Conservation (phyloP, 441 rosid genomes). For the Geranium incanum region DNA sequence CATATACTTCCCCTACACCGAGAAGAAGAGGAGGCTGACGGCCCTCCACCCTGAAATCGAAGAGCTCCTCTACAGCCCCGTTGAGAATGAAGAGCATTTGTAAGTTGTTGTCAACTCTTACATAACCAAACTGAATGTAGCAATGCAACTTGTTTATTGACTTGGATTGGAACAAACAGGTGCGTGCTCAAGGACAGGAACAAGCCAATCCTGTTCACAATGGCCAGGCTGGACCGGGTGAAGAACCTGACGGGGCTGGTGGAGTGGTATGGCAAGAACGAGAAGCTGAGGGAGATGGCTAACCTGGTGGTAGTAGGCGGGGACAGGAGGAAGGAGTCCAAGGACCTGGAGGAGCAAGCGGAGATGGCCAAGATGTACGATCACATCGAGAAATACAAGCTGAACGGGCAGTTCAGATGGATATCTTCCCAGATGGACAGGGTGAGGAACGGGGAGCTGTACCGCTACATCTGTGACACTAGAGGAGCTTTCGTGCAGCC, state of each 20-base stretch:
- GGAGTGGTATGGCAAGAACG: conserved; percentile 86
- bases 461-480: conserved; percentile 71
- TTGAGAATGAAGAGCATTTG: conserved; percentile 80
- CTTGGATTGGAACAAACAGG: conserved; percentile 32
- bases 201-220: conserved; percentile 84
- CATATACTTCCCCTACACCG: conserved; percentile 75
- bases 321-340: conserved; percentile 71
- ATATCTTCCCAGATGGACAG: conserved; percentile 90
- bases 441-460: conserved; percentile 77
- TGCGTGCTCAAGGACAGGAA: conserved; percentile 62
- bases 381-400: conserved; percentile 56
- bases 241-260: conserved; percentile 84
- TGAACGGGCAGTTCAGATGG: conserved; percentile 89
- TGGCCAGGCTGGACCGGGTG: conserved; percentile 94
- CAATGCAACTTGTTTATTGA: neutral
- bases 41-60: conserved; percentile 72
- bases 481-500: conserved; percentile 94
- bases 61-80: conserved; percentile 75
- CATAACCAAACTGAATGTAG: too few species aligned
- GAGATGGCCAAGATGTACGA: conserved; percentile 79
- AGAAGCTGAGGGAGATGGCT: conserved; percentile 49
- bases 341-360: conserved; percentile 73
- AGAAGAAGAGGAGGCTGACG: conserved; percentile 56
- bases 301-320: conserved; percentile 93
- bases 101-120: conserved; percentile 28